Conservation (phyloP, 805 yeast species). For the Wickerhamiella spandovensis region DNA sequence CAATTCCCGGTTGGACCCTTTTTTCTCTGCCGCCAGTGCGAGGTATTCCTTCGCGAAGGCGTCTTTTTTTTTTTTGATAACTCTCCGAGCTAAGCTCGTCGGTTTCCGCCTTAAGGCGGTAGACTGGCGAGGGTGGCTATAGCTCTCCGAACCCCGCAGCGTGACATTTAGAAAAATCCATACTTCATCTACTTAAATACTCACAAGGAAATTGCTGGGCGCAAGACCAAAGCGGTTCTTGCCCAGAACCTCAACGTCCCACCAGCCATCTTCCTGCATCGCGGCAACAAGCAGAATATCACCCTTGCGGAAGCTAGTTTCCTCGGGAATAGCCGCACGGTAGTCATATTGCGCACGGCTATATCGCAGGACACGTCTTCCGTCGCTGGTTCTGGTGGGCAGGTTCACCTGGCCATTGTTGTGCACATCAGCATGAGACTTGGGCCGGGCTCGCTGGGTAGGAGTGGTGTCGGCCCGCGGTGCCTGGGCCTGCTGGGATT, state of each 20-base stretch:
- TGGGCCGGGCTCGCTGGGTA: constrained; percentile 14
- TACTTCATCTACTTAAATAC: neutral
- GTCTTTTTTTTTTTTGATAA: no score
- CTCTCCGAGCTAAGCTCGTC: no score
- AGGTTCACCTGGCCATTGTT: constrained; percentile 13
- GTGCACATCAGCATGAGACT: constrained; percentile 14
- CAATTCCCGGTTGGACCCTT: neutral
- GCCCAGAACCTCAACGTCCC: constrained; percentile 49
- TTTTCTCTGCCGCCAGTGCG: neutral
- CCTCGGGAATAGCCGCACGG: constrained; percentile 47
- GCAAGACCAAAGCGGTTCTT: constrained; percentile 38
- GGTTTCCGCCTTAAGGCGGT: no score
- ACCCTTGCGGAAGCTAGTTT: constrained; percentile 44
- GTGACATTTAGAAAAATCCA: no score
- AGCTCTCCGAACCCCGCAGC: no score
- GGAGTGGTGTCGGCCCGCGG: neutral
- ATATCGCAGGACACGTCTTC: constrained; percentile 39
- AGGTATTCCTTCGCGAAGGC: no score
- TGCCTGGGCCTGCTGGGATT: neutral
- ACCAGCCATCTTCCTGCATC: constrained; percentile 62
- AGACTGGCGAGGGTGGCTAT: no score
- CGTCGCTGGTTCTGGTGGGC: constrained; percentile 39
- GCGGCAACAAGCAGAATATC: constrained; percentile 40
- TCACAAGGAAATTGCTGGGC: constrained; percentile 40
- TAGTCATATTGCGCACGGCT: constrained; percentile 45